These are phyloP conservation scores for Cercis canadensis DNA, from an alignment of 306 rosid genomes.

Conservation along the genomic window DNA sequence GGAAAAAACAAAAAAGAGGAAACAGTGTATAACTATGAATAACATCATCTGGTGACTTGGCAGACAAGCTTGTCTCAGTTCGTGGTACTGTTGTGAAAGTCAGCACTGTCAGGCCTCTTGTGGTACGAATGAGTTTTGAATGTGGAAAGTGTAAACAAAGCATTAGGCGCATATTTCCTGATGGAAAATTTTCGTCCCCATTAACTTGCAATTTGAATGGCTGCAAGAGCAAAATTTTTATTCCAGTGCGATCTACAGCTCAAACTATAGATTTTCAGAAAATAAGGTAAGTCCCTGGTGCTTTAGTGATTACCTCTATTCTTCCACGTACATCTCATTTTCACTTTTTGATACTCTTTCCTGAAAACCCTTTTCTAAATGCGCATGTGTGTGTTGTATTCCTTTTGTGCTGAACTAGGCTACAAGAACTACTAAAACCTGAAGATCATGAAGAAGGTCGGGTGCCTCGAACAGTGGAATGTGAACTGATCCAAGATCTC, in stretches of 20 bases:
- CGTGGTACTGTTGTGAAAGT: constrained; percentile 92
- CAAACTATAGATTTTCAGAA: constrained; percentile 84
- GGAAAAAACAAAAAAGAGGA: constrained; percentile 15
- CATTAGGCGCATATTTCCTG: constrained; percentile 71
- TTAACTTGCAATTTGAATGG: constrained; percentile 70
- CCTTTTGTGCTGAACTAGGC: constrained; percentile 45
- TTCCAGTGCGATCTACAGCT: constrained; percentile 77
- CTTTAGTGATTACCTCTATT: constrained; percentile 28
- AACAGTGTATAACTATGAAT: background rate
- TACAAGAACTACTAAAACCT: constrained; percentile 79
- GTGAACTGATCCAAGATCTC: constrained; percentile 89
- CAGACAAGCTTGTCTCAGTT: constrained; percentile 93
- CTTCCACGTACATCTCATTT: background rate
- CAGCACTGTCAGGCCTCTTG: constrained; percentile 81
- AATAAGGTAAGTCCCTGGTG: constrained; percentile 65
- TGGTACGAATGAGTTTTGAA: constrained; percentile 75
- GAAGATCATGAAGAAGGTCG: constrained; percentile 98
- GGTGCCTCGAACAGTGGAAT: constrained; percentile 96
- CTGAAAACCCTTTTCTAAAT: constrained; percentile 17
- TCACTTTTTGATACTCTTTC: background rate
- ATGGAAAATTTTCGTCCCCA: constrained; percentile 91
- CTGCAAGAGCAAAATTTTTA: constrained; percentile 87
- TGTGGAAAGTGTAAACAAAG: constrained; percentile 80
- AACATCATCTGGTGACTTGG: constrained; percentile 31
- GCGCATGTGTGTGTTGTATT: background rate